These are phyloP conservation scores for Syzygium grande DNA, from an alignment of 345 rosid genomes.

Conservation along the genomic window DNA sequence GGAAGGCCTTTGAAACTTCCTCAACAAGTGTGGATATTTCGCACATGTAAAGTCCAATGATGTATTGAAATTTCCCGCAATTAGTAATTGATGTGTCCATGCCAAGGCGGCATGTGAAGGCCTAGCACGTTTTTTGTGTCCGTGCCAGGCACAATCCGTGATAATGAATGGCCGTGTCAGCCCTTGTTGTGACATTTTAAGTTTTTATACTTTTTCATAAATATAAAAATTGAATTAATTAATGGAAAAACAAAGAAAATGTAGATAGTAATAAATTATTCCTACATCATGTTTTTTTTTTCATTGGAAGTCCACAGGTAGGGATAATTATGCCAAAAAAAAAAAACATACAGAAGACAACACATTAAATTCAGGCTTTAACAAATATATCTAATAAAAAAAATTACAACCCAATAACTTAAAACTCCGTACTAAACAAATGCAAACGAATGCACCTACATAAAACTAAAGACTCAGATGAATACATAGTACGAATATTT, in stretches of 20 bases:
- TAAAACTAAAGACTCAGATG: no score
- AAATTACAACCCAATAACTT: neutral
- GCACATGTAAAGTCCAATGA: neutral
- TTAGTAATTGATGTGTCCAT: neutral
- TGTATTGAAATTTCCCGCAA: neutral
- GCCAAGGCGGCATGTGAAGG: neutral
- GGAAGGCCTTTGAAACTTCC: neutral
- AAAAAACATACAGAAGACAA: neutral
- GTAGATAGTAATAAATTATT: neutral
- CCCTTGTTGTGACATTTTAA: no score
- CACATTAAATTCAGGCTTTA: neutral
- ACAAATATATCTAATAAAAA: neutral
- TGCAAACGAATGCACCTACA: no score
- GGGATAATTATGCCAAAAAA: neutral
- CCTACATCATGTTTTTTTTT: neutral
- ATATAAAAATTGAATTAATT: neutral
- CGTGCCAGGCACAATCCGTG: neutral
- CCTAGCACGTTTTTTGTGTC: rapidly evolving
- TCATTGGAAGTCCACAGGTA: neutral
- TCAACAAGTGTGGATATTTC: neutral
- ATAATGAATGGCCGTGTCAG: rapidly evolving
- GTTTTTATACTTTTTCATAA: neutral
- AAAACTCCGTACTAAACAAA: no score
- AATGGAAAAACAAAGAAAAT: neutral
- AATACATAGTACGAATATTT: no score